Conservation (phyloP, 805 yeast species). For the Osmozyma mogii region DNA sequence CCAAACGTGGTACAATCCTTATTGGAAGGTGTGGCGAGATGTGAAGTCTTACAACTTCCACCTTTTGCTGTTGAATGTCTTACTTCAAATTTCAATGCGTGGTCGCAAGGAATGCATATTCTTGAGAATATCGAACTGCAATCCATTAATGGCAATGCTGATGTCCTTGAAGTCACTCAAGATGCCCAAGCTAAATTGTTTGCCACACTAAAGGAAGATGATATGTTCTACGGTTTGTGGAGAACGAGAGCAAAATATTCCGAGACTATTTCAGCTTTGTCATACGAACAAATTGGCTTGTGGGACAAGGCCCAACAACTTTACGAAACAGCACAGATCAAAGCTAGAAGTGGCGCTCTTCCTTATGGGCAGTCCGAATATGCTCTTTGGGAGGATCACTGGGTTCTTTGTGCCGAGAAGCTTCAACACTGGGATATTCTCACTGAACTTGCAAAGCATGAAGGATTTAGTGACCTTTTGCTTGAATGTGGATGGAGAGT, state of each 20-base stretch:
- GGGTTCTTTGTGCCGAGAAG: conserved; percentile 96
- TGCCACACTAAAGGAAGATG: conserved; percentile 84
- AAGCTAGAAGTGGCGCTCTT: conserved; percentile 88
- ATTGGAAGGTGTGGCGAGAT: conserved; percentile 72
- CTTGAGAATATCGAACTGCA: conserved; percentile 59
- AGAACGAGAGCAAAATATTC: conserved; percentile 90
- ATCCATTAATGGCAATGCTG: conserved; percentile 59
- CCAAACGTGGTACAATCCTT: conserved; percentile 84
- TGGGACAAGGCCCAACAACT: conserved; percentile 93
- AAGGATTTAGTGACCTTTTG: conserved; percentile 89
- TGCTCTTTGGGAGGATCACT: conserved; percentile 95
- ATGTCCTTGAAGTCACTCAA: conserved; percentile 74
- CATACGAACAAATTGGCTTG: conserved; percentile 89
- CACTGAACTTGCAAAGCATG: conserved; percentile 95
- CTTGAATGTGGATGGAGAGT: conserved; percentile 99
- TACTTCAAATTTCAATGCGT: conserved; percentile 79
- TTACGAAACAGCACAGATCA: conserved; percentile 94
- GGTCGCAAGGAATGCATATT: conserved; percentile 85
- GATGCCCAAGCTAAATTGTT: conserved; percentile 90
- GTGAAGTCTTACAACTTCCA: conserved; percentile 73
- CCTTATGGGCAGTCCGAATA: conserved; percentile 96
- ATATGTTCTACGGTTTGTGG: conserved; percentile 97
- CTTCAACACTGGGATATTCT: conserved; percentile 96
- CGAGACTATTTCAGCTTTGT: conserved; percentile 87
- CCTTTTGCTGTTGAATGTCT: conserved; percentile 89